Evolutionary conservation across 257 asterid species (phyloP).

Genomic region (Ocimum tenuiflorum): DNA sequence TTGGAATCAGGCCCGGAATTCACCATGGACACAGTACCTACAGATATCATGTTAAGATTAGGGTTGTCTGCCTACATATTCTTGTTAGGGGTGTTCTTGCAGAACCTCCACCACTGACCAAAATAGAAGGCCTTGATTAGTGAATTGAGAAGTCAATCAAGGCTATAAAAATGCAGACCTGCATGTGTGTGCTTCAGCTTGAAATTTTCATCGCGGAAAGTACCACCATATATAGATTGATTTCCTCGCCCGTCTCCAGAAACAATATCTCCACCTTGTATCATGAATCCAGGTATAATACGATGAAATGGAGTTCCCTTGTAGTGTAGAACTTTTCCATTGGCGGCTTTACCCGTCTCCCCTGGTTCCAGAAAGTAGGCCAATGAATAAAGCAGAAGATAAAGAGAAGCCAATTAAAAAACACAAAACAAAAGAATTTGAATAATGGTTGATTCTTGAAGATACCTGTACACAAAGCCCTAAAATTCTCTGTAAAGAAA

Average conservation of each 20-base stretch:
- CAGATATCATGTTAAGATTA: slow-evolving; percentile 16
- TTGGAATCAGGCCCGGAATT: slow-evolving; percentile 81
- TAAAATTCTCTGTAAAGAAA: slow-evolving; percentile 73
- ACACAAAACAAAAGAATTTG: background rate
- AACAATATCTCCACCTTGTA: slow-evolving; percentile 92
- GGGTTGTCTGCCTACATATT: background rate
- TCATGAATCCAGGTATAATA: slow-evolving; percentile 94
- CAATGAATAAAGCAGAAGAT: background rate
- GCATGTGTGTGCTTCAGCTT: slow-evolving; percentile 75
- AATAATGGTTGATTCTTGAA: slow-evolving; percentile 13
- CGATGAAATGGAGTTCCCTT: slow-evolving; percentile 96
- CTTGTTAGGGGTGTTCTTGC: background rate
- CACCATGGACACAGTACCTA: slow-evolving; percentile 86
- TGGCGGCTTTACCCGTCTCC: slow-evolving; percentile 73
- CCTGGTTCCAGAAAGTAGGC: slow-evolving; percentile 39
- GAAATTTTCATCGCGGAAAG: slow-evolving; percentile 80
- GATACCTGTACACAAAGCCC: slow-evolving; percentile 97
- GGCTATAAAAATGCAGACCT: slow-evolving; percentile 30
- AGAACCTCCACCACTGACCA: background rate
- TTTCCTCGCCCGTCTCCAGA: slow-evolving; percentile 79
- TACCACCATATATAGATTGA: slow-evolving; percentile 57
- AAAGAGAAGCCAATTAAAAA: background rate
- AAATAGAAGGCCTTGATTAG: background rate
- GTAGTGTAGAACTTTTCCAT: slow-evolving; percentile 67
- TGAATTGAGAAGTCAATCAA: background rate